Conservation (phyloP, 306 rosid genomes). For the Alnus rubra region DNA sequence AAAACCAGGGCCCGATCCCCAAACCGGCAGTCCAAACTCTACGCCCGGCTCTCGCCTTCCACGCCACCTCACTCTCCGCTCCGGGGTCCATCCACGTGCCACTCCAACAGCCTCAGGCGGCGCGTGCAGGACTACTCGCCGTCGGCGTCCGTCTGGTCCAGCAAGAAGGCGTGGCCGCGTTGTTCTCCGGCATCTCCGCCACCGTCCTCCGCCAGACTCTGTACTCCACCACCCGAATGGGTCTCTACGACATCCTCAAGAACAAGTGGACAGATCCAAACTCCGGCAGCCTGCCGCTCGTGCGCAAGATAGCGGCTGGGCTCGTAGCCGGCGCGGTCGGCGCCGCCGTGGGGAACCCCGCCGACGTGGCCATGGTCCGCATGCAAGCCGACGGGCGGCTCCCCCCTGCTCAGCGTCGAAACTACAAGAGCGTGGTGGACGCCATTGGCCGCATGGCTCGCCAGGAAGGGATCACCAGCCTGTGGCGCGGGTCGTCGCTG, state of each 20-base stretch:
- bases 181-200: conserved; percentile 80
- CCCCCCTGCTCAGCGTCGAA: conserved; percentile 59
- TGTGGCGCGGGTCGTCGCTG: conserved; percentile 77
- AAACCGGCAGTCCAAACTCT: conserved; percentile 31
- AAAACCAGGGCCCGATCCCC: conserved; percentile 32
- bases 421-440: conserved; percentile 67
- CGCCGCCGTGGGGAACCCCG: conserved; percentile 69
- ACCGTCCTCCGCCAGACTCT: conserved; percentile 75
- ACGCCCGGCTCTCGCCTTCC: conserved; percentile 60
- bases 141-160: conserved; percentile 61
- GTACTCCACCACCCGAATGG: conserved; percentile 86
- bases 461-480: conserved; percentile 59
- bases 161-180: conserved; percentile 60
- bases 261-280: conserved; percentile 64
- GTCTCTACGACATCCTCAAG: conserved; percentile 68
- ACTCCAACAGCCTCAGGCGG: conserved; percentile 12
- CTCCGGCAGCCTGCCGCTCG: conserved; percentile 45
- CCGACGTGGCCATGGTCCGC: conserved; percentile 78
- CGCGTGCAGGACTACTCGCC: conserved; percentile 49
- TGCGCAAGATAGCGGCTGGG: conserved; percentile 54
- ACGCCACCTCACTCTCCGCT: conserved; percentile 7
- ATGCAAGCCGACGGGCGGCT: conserved; percentile 86
- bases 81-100: conserved; percentile 34
- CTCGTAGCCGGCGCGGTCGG: conserved; percentile 66
- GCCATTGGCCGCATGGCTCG: conserved; percentile 59